These are phyloP conservation scores for Bimuria novae-zelandiae DNA, from an alignment of 2,329 filamentous ascomycete genomes.

Conservation along the genomic window DNA sequence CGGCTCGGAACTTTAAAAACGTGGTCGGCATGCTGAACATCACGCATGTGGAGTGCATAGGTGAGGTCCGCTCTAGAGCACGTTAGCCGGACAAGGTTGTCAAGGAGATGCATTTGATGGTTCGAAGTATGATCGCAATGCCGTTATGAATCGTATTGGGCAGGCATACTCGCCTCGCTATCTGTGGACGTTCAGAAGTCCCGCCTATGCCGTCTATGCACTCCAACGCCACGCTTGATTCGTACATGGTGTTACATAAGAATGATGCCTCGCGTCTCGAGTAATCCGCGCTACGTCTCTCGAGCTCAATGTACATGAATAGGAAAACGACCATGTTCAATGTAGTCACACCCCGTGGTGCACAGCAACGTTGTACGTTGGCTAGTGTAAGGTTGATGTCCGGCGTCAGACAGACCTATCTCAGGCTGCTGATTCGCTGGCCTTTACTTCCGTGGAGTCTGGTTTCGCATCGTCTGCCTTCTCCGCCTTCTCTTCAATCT, in stretches of 20 bases:
- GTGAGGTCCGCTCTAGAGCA: too few species aligned
- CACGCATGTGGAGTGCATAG: too few species aligned
- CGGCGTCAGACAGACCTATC: background rate
- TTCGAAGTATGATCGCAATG: background rate
- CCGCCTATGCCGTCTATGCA: background rate
- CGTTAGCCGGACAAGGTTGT: too few species aligned
- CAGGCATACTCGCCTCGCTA: background rate
- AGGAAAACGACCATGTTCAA: too few species aligned
- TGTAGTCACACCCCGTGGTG: background rate
- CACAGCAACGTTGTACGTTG: background rate
- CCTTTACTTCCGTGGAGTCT: background rate
- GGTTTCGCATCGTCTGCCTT: background rate
- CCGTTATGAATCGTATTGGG: background rate
- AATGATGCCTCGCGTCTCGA: background rate
- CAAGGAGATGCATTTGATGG: too few species aligned
- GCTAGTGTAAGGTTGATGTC: background rate
- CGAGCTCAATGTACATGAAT: background rate
- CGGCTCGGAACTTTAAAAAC: too few species aligned
- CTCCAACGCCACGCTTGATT: background rate
- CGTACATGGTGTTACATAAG: background rate
- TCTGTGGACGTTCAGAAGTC: background rate
- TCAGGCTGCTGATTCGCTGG: slow-evolving; percentile 3
- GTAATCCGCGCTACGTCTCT: background rate
- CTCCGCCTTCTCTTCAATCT: slow-evolving; percentile 1
- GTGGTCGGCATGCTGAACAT: too few species aligned